Conservation (phyloP, 176 grass and related monocot species). For the Oryza rufipogon region DNA sequence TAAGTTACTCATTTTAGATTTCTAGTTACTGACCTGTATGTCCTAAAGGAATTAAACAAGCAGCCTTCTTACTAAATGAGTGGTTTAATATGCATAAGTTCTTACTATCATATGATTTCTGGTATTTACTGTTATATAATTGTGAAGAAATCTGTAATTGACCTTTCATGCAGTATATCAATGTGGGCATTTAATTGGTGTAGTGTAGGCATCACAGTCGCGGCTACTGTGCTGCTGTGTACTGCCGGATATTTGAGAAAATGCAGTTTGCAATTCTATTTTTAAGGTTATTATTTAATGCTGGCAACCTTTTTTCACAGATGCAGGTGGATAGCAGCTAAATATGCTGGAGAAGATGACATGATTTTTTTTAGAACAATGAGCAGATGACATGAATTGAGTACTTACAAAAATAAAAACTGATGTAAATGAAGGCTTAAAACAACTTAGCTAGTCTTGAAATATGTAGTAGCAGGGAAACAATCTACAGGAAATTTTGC, state of each 20-base stretch:
- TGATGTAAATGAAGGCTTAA: not conserved
- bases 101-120: not conserved
- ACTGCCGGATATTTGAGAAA: not conserved
- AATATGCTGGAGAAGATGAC: not conserved
- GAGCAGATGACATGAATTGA: not conserved
- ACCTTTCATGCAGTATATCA: not conserved
- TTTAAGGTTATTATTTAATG: not conserved
- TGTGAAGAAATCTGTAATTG: not conserved
- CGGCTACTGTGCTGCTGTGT: not conserved
- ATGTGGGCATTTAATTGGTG: not conserved
- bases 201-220: not conserved
- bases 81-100: not conserved
- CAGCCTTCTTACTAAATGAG: not conserved
- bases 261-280: not conserved
- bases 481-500: conserved; percentile 21
- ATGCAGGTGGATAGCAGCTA: not conserved
- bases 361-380: no score
- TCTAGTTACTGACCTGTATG: not conserved
- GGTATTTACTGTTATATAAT: not conserved
- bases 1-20: not conserved
- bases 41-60: not conserved
- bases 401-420: not conserved
- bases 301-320: not conserved
- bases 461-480: not conserved
- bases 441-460: not conserved